phyloP scores from a whole-genome alignment of 805 yeast genomes.

The Ogataea dorogensis region DNA sequence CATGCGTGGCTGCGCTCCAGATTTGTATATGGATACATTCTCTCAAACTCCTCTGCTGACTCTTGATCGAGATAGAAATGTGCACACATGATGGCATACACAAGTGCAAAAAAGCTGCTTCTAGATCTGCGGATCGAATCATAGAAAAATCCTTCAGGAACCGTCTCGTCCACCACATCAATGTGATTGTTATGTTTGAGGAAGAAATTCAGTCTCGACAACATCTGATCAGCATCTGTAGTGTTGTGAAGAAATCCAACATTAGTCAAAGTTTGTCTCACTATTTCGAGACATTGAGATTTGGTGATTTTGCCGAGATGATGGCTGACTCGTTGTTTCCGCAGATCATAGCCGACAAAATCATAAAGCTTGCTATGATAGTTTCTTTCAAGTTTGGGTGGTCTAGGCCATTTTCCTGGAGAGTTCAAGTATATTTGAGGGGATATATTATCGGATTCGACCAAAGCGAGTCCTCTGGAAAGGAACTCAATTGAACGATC shows the following conservation, averaged over 20 bases:
- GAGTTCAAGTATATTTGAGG: background rate
- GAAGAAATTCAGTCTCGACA: slow-evolving; percentile 1
- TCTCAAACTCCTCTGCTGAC: background rate
- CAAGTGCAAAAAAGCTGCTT: slow-evolving; percentile 1
- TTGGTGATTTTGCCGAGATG: background rate
- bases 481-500: slow-evolving; percentile 4
- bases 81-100: slow-evolving; percentile 4
- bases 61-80: slow-evolving; percentile 1
- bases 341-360: background rate
- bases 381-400: background rate
- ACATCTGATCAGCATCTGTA: background rate
- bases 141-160: background rate
- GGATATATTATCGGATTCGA: background rate
- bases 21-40: background rate
- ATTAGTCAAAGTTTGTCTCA: background rate
- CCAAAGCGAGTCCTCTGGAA: slow-evolving; percentile 1
- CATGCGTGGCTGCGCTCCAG: slow-evolving; percentile 3
- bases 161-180: slow-evolving; percentile 1
- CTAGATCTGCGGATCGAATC: background rate
- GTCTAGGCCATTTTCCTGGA: background rate
- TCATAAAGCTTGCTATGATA: background rate
- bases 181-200: background rate
- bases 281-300: background rate
- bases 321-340: background rate
- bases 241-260: slow-evolving; percentile 4